Conservation (phyloP, 768 basidiomycete genomes). For the Plicaturopsis crispa region DNA sequence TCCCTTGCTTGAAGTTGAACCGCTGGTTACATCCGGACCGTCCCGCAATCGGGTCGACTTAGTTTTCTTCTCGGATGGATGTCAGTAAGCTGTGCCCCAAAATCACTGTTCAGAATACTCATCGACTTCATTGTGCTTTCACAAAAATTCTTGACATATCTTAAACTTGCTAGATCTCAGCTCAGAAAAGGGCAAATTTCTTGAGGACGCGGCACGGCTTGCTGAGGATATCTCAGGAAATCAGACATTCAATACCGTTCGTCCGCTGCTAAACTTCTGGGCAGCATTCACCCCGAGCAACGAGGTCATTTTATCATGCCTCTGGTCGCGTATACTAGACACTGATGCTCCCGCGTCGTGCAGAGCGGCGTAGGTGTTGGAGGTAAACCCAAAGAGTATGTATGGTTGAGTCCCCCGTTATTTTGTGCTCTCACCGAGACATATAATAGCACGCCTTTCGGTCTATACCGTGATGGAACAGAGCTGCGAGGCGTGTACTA, state of each 20-base stretch:
- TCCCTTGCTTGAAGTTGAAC: conserved; percentile 49
- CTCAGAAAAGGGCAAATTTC: conserved; percentile 54
- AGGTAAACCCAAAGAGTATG: conserved; percentile 63
- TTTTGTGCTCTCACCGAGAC: neutral
- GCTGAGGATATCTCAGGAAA: conserved; percentile 65
- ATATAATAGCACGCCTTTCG: conserved; percentile 55
- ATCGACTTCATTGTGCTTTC: neutral
- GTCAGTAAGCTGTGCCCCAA: conserved; percentile 31
- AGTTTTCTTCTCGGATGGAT: conserved; percentile 74
- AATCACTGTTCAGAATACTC: neutral
- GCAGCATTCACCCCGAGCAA: conserved; percentile 70
- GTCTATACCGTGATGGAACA: conserved; percentile 71
- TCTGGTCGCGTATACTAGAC: neutral
- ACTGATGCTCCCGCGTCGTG: neutral
- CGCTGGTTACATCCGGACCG: conserved; percentile 54
- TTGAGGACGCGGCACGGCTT: conserved; percentile 57
- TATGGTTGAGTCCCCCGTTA: neutral
- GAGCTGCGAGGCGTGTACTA: conserved; percentile 72
- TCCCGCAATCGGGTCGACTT: conserved; percentile 63
- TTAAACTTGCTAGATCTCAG: conserved; percentile 36
- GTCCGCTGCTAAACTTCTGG: conserved; percentile 76
- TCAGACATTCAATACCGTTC: conserved; percentile 71
- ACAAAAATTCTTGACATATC: neutral
- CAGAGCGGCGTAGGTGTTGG: conserved; percentile 69
- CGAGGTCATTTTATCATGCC: conserved; percentile 37